Evolutionary conservation across 768 basidiomycete species (phyloP), one percentile per base, ranked within the genome.

Genomic region (Termitomyces sp.): DNA sequence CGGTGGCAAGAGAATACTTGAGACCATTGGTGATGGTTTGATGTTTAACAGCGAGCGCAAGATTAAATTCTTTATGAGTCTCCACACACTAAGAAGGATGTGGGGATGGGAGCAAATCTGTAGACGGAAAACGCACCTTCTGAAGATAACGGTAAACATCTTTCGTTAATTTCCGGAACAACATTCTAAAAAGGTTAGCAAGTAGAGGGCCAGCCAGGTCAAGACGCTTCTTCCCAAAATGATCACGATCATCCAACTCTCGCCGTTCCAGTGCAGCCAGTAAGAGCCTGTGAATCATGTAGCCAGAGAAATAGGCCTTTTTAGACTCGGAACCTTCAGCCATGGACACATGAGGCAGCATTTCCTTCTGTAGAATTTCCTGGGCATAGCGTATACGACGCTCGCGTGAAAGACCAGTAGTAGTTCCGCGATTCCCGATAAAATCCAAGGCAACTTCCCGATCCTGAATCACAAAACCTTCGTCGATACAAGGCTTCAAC

Each of bases 251-350:
- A 69, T 99, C 97, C 25, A 99, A 78, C 65, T 99, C 97, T 64
- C 97, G 81, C 44, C 97, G 82, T 69, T 98, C 95, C 64, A 99
- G 72, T 12, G 95, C 95, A 23, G 97, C 97, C 19, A 97, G 83
- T 0, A 98, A 77, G 27, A 99, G 80, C 59, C 97, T 89, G 73
- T 98, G 96, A 32, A 98, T 93, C 96, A 99, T 99, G 73, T 98
- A 98, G 10, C 97, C 97, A 61, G 98, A 94, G 82, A 98, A 99
- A 73, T 95, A 98, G 1, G 97, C 97, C 72, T 99, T 99, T 78
- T 97, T 97, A 25, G 92, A 94, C 73, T 96, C 93, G 6, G 93
- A 94, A 5, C 95, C 95, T 70, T 96, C 94, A 1, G 87, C 84
- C 87, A 95, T 95, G 2, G 95, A 95, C 23, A 99, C 89, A 66